Percentiles rank a stretch among this genome's conserved stretches.
These are phyloP conservation scores for Colletotrichum falcatum DNA, from an alignment of 2,329 filamentous ascomycete species.

Conservation along the genomic window DNA sequence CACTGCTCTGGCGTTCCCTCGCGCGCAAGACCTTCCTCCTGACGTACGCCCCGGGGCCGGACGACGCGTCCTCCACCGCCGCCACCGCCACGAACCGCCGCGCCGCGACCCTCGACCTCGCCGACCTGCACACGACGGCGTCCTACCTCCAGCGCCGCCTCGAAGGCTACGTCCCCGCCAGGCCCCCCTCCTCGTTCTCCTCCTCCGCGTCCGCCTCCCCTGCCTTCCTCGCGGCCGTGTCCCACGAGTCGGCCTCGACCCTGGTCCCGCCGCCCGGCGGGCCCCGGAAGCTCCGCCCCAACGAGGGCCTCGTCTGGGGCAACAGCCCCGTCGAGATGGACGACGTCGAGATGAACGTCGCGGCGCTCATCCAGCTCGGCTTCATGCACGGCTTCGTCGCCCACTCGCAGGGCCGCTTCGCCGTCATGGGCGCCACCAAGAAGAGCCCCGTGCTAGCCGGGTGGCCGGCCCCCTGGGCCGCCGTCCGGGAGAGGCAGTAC, in stretches of 20 bases:
- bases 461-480: slow-evolving; percentile 81
- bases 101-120: slow-evolving; percentile 80
- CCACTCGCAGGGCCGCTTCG: slow-evolving; percentile 81
- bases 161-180: slow-evolving; percentile 66
- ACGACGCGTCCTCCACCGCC: slow-evolving; percentile 48
- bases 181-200: slow-evolving; percentile 51
- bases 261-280: slow-evolving; percentile 62
- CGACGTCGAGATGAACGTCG: slow-evolving; percentile 82
- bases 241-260: slow-evolving; percentile 58
- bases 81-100: slow-evolving; percentile 55
- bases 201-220: slow-evolving; percentile 49
- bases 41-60: slow-evolving; percentile 76
- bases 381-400: slow-evolving; percentile 87
- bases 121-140: slow-evolving; percentile 74
- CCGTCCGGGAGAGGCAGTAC: slow-evolving; percentile 71
- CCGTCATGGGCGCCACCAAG: slow-evolving; percentile 79
- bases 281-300: slow-evolving; percentile 62
- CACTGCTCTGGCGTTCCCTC: slow-evolving; percentile 86
- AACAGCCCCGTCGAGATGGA: slow-evolving; percentile 69
- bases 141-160: slow-evolving; percentile 73
- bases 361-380: slow-evolving; percentile 82
- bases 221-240: slow-evolving; percentile 64
- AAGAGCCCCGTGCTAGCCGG: slow-evolving; percentile 75
- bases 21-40: slow-evolving; percentile 82
- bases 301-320: slow-evolving; percentile 72